Base-by-base conservation (phyloP, 768 basidiomycete genomes). In the Boletales sp. region DNA sequence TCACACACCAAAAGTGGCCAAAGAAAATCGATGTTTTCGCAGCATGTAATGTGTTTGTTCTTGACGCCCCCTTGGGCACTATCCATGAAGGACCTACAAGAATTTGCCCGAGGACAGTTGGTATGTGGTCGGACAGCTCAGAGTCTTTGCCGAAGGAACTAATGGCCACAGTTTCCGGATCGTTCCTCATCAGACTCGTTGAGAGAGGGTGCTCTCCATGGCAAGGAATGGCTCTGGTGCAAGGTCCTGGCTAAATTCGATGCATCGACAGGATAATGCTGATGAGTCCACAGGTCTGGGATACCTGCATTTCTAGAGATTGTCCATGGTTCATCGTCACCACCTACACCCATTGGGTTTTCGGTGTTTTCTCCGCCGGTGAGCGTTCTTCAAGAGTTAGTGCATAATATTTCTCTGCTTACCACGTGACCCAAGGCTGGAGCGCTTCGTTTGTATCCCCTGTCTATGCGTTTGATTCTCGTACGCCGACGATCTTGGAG, bases 191-290 rank as follows among this genome's bases (percentile, higher is more conserved):
- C 21, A 9, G 44, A 55, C 14, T 41, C 49, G 8, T 43, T 40
- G 18, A 39, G 8, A 31, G 34, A 39, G 21, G 34, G 45, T 17
- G 34, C 41, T 69, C 44, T 61, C 38, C 54, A 46, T 69, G 76
- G 52, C 66, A 53, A 74, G 44, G 71, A 82, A 54, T 72, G 78
- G 51, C 53, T 83, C 39, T 84, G 83, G 83, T 78, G 72, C 32
- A 84, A 83, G 74, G 67, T 68, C 51, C 15, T 53, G 49, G 5
- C 13, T 38, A 25, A 8, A 41, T 43, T 42, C 7, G 19, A 35
- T 37, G 5, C 14, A 31, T 35, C 14, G 28, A 34, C 14, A 17
- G 13, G 25, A 28, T 9, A 18, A 25, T 13, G 28, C 51, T 66
- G 34, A 65, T 41, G 6, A 44, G 9, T 33, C 8, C 7, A 34